A percentile compares a stretch with the other conserved stretches of the same genome.
Conservation (phyloP, 2,329 filamentous ascomycete genomes). For the Cladophialophora yegresii region DNA sequence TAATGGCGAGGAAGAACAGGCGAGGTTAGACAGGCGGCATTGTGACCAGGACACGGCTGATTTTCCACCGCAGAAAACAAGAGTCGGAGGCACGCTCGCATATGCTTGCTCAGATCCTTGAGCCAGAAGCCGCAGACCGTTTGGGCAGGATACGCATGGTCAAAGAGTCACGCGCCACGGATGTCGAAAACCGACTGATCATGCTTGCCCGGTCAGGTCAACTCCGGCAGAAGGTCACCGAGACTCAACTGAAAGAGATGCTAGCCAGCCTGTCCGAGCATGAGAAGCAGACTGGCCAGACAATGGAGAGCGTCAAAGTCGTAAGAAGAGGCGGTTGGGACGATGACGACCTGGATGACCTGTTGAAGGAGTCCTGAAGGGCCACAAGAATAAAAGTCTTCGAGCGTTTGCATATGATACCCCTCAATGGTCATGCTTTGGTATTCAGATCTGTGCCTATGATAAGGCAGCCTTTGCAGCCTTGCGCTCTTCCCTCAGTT, state of each 20-base stretch:
- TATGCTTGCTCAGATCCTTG: constrained; percentile 88
- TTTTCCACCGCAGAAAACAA: constrained; percentile 40
- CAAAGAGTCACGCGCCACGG: constrained; percentile 84
- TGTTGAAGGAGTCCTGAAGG: constrained; percentile 33
- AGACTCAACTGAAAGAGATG: constrained; percentile 90
- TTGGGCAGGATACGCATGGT: constrained; percentile 93
- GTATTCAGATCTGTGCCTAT: not conserved
- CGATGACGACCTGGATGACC: constrained; percentile 63
- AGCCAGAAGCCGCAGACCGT: constrained; percentile 89
- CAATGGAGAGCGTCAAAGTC: constrained; percentile 80
- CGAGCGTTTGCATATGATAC: constrained; percentile 29
- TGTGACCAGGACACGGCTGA: not conserved
- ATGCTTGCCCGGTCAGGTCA: constrained; percentile 87
- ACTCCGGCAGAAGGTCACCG: constrained; percentile 81
- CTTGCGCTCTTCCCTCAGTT: constrained; percentile 68
- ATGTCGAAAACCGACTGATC: constrained; percentile 91
- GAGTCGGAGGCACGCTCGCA: constrained; percentile 71
- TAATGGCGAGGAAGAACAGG: constrained; percentile 63
- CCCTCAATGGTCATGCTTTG: constrained; percentile 16
- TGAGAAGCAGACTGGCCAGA: constrained; percentile 60
- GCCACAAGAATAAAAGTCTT: constrained; percentile 4
- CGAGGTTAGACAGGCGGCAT: constrained; percentile 54
- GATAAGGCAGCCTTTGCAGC: constrained; percentile 54
- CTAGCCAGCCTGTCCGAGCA: constrained; percentile 55
- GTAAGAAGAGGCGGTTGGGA: constrained; percentile 83